Conservation (phyloP, 805 yeast species). For the Saccharomycopsis babjevae region DNA sequence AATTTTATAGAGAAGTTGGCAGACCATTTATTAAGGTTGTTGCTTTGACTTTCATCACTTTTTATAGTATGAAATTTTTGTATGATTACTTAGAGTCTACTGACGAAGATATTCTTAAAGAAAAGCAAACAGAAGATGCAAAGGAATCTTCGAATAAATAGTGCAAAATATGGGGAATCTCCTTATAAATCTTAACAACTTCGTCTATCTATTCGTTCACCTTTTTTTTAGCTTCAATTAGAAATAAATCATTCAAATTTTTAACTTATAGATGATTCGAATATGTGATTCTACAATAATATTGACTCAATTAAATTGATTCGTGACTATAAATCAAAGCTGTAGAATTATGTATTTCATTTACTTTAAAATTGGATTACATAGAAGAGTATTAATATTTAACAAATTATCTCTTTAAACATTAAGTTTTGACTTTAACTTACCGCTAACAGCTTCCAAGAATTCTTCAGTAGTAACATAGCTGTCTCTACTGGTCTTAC, state of each 20-base stretch:
- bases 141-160: background rate
- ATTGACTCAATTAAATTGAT: too few species aligned
- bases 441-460: constrained; percentile 67
- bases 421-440: constrained; percentile 30
- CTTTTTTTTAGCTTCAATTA: too few species aligned
- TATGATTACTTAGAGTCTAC: constrained; percentile 35
- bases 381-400: too few species aligned
- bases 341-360: too few species aligned
- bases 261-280: too few species aligned
- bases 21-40: constrained; percentile 38
- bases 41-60: constrained; percentile 35
- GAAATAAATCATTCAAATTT: too few species aligned
- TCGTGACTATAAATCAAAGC: too few species aligned
- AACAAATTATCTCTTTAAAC: background rate
- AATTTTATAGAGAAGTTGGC: constrained; percentile 38
- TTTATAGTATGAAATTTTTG: constrained; percentile 34
- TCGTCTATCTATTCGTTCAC: too few species aligned
- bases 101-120: constrained; percentile 16
- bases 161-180: background rate
- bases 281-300: too few species aligned
- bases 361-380: too few species aligned
- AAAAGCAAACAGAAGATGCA: background rate
- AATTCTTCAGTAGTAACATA: constrained; percentile 91
- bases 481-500: constrained; percentile 69
- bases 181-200: too few species aligned